A percentile compares a stretch with the other conserved stretches of the same genome.
Conservation (phyloP, 176 grass and related monocot species). For the Olyra latifolia region DNA sequence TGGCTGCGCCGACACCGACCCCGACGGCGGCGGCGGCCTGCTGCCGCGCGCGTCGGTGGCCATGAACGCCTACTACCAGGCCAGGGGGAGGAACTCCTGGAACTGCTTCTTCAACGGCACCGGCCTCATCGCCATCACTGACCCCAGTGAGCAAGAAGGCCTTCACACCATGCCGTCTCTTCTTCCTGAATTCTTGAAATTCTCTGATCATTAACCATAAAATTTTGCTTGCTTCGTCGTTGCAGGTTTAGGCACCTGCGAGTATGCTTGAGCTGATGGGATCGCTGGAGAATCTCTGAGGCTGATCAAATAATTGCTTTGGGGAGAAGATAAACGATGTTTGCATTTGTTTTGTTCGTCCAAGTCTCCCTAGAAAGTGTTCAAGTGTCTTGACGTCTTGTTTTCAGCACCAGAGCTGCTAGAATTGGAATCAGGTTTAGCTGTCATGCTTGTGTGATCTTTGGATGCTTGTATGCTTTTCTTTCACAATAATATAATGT, state of each 20-base stretch:
- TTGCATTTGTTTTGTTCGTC: background rate
- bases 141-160: constrained; percentile 48
- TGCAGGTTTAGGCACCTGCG: constrained; percentile 44
- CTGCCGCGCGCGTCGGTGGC: constrained; percentile 29
- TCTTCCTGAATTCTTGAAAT: background rate
- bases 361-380: background rate
- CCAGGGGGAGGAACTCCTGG: constrained; percentile 50
- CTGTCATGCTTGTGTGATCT: background rate
- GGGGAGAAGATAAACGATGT: background rate
- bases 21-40: background rate
- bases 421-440: background rate
- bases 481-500: background rate
- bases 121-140: constrained; percentile 49
- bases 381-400: too few species aligned
- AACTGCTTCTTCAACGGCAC: constrained; percentile 67
- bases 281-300: too few species aligned
- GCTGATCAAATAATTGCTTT: constrained; percentile 27
- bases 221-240: background rate
- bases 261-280: constrained; percentile 33
- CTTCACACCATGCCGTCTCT: background rate
- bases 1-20: constrained; percentile 19
- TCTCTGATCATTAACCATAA: background rate
- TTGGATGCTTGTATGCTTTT: background rate
- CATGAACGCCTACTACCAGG: constrained; percentile 65
- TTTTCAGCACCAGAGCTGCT: constrained; percentile 18